These are phyloP conservation scores for Pseudogymnoascus sp. DNA, from an alignment of 2,329 filamentous ascomycete species.

Conservation along the genomic window DNA sequence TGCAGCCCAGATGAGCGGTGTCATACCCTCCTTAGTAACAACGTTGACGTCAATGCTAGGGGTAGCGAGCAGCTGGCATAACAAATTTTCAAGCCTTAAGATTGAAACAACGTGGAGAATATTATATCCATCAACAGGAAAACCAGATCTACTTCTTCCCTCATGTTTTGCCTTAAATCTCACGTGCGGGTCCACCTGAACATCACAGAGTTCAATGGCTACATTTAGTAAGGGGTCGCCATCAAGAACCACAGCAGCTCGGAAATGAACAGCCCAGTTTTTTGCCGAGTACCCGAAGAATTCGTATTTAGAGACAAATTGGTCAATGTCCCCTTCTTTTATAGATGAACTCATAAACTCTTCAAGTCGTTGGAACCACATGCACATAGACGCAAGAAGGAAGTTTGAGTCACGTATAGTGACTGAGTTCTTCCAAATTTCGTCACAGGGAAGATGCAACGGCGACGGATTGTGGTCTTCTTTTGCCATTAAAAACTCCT, in stretches of 20 bases:
- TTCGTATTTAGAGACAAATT: neutral
- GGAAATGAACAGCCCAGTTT: constrained; percentile 4
- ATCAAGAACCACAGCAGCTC: neutral
- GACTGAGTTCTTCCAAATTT: constrained; percentile 11
- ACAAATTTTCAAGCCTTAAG: neutral
- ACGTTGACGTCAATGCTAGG: neutral
- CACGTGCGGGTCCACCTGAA: neutral
- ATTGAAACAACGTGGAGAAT: neutral
- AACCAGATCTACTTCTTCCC: neutral
- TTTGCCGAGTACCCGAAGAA: neutral
- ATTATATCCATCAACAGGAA: neutral
- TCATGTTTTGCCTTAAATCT: neutral
- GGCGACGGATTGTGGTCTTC: neutral
- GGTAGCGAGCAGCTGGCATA: neutral
- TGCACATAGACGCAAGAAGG: constrained; percentile 3
- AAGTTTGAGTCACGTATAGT: constrained; percentile 9
- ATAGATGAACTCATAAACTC: neutral
- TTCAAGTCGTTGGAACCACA: constrained; percentile 9
- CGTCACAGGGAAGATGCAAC: neutral
- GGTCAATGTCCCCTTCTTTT: neutral
- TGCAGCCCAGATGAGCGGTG: no score
- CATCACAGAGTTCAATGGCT: neutral
- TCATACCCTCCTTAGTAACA: no score
- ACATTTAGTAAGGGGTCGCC: neutral
- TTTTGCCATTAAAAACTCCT: constrained; percentile 28